Percentiles rank a stretch among this genome's conserved stretches.
Conservation (phyloP, 1,139 yeast species). For the Taphrina populina region DNA sequence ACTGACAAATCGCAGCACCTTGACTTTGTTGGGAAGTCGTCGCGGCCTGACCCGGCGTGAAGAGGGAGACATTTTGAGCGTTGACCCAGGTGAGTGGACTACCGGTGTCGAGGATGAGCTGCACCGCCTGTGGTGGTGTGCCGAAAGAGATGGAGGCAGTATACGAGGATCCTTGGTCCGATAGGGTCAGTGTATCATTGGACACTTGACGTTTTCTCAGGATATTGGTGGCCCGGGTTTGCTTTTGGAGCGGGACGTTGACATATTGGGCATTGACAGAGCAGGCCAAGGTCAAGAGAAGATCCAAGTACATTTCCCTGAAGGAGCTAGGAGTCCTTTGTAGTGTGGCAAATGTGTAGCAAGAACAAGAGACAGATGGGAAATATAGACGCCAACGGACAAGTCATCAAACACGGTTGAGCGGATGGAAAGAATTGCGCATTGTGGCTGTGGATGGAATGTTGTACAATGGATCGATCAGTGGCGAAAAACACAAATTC, state of each 20-base stretch:
- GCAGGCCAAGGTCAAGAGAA: too few species aligned
- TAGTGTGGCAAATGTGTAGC: too few species aligned
- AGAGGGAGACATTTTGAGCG: conserved; percentile 28
- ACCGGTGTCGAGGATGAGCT: conserved; percentile 34
- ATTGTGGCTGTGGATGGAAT: too few species aligned
- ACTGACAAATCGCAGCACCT: conserved; percentile 21
- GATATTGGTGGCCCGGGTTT: not conserved
- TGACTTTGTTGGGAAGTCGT: conserved; percentile 13
- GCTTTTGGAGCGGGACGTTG: conserved; percentile 9
- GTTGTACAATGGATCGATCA: too few species aligned
- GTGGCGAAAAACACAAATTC: too few species aligned
- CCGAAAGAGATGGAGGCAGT: conserved; percentile 28
- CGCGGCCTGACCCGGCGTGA: conserved; percentile 17
- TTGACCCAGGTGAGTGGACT: conserved; percentile 35
- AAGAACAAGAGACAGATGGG: too few species aligned
- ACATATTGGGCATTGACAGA: conserved; percentile 7
- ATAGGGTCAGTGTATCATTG: conserved; percentile 12
- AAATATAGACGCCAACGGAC: too few species aligned
- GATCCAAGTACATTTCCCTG: too few species aligned
- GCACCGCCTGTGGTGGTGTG: conserved; percentile 19
- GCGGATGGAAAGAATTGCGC: too few species aligned
- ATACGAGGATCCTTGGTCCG: conserved; percentile 8
- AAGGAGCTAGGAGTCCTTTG: too few species aligned
- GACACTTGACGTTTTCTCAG: conserved; percentile 17
- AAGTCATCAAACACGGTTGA: too few species aligned